Evolutionary conservation across 106 monocot species (phyloP).

Genomic region (Phalaenopsis aphrodite): DNA sequence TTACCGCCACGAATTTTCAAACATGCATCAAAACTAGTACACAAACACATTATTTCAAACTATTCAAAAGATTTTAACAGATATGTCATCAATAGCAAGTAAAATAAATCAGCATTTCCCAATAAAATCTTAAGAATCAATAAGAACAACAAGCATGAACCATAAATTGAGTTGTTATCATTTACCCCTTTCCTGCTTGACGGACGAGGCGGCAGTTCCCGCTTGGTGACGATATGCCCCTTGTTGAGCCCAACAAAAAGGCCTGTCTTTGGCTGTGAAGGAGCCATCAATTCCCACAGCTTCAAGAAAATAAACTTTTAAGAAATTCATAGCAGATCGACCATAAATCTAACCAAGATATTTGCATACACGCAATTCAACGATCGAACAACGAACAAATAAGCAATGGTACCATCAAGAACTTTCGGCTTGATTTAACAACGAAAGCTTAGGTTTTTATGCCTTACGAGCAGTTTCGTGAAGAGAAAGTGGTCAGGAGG

Average conservation of each 20-base stretch:
- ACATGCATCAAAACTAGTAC: no score
- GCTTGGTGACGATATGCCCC: conserved; percentile 39
- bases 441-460: not conserved
- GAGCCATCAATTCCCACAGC: conserved; percentile 18
- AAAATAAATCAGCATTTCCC: no score
- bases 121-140: not conserved
- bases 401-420: not conserved
- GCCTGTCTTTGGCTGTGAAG: conserved; percentile 30
- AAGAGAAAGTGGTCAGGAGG: not conserved
- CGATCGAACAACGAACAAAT: not conserved
- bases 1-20: no score
- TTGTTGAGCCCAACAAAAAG: conserved; percentile 43
- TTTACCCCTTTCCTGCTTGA: conserved; percentile 30
- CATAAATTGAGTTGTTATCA: not conserved
- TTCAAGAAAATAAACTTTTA: not conserved
- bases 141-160: not conserved
- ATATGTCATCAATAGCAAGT: no score
- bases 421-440: not conserved
- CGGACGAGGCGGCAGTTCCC: conserved; percentile 30
- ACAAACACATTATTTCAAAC: no score
- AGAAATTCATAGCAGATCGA: not conserved
- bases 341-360: not conserved
- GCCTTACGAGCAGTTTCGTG: not conserved
- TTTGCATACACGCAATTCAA: not conserved
- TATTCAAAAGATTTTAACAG: no score